Evolutionary conservation across 1,284 basidiomycete genomes (phyloP).

Genomic region (Grifola frondosa): DNA sequence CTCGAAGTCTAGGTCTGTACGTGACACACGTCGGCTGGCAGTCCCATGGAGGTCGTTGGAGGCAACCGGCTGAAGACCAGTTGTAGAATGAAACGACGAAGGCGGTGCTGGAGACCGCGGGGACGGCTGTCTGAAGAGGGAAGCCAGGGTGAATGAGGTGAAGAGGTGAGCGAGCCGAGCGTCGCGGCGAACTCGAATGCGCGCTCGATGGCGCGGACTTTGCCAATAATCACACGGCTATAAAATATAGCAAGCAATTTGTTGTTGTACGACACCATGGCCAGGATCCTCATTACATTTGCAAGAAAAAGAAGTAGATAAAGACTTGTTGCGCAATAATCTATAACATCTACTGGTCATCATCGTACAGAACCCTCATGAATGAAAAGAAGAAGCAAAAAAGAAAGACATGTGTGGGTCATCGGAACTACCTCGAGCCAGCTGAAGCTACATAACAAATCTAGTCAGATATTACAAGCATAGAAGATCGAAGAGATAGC

Average conservation of each 20-base stretch:
- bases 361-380: slow-evolving; percentile 28
- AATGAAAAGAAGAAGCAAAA: slow-evolving; percentile 7
- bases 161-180: slow-evolving; percentile 9
- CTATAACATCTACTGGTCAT: slow-evolving; percentile 27
- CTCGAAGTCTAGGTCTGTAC: slow-evolving; percentile 78
- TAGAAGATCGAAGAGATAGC: slow-evolving; percentile 18
- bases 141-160: slow-evolving; percentile 28
- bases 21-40: slow-evolving; percentile 46
- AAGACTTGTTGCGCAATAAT: slow-evolving; percentile 22
- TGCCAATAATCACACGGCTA: background rate
- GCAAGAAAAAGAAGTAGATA: slow-evolving; percentile 1
- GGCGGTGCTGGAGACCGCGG: slow-evolving; percentile 49
- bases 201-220: no score
- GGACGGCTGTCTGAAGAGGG: slow-evolving; percentile 36
- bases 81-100: slow-evolving; percentile 52
- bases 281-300: no score
- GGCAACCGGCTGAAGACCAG: slow-evolving; percentile 53
- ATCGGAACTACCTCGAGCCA: slow-evolving; percentile 17
- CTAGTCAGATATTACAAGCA: slow-evolving; percentile 25
- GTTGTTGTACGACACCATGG: no score
- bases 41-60: slow-evolving; percentile 45
- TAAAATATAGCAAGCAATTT: background rate
- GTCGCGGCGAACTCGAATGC: slow-evolving; percentile 9
- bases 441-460: slow-evolving; percentile 26
- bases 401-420: slow-evolving; percentile 21